Conservation (phyloP, 345 rosid species). For the Eucalyptus dawsonii region DNA sequence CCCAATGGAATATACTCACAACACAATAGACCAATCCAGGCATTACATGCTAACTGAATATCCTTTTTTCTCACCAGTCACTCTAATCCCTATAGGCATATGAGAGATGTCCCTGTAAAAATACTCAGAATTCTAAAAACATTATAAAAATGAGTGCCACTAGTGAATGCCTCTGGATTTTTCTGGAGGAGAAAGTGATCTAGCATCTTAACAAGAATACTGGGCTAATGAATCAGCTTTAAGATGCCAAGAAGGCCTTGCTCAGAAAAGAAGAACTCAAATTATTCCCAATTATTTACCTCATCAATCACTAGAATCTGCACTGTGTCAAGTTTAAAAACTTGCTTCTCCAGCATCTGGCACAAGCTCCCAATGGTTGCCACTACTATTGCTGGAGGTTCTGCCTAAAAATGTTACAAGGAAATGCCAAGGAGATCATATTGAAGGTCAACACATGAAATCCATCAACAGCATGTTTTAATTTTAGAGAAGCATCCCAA, state of each 20-base stretch:
- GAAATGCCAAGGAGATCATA: neutral
- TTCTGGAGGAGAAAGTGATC: neutral
- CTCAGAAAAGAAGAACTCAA: neutral
- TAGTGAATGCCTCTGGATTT: neutral
- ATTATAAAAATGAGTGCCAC: neutral
- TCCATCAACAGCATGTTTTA: neutral
- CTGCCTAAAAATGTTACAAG: constrained; percentile 48
- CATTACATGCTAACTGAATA: neutral
- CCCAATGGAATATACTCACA: neutral
- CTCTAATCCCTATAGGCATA: neutral
- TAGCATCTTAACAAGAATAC: neutral
- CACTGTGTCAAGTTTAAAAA: constrained; percentile 61
- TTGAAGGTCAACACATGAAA: neutral
- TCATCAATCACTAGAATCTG: constrained; percentile 79
- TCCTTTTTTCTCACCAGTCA: neutral
- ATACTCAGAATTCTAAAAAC: neutral
- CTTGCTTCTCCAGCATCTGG: constrained; percentile 71
- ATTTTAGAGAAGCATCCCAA: neutral
- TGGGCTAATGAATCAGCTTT: neutral
- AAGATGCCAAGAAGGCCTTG: neutral
- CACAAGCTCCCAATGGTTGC: constrained; percentile 81
- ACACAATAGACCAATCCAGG: neutral
- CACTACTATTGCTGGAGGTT: constrained; percentile 79
- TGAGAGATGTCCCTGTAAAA: neutral
- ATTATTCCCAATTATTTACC: constrained; percentile 21